Evolutionary conservation across 805 yeast species (phyloP), one percentile per base, ranked within the genome.

Genomic region (Tetrapisispora namnaoensis): DNA sequence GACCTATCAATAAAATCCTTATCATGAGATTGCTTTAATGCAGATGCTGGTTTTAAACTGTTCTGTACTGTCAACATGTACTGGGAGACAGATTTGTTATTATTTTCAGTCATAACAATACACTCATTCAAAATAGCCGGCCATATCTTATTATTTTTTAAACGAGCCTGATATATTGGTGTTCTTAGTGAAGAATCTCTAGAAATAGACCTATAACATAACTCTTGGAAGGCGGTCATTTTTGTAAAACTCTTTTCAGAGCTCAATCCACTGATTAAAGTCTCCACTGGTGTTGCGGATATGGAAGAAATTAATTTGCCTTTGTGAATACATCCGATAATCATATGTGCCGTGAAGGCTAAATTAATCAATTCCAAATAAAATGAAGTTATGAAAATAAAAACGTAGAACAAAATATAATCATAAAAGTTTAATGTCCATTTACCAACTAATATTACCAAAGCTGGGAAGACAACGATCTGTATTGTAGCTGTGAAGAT

Each of bases 181-280:
- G 62, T 54, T 61, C 90, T 72, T 48, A 76, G 68, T 44, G 76
- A 72, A 3, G 64, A 52, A 52, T 76, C 75, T 1, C 70, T 60
- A 2, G 79, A 65, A 1, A 79, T 75, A 8, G 89, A 69, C 42
- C 83, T 69, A 55, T 76, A 82, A 0, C 87, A 83, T 46, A 84
- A 68, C 59, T 85, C 93, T 65, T 85, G 93, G 66, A 79, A 83
- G 2, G 91, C 89, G 1, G 88, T 79, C 50, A 81, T 60, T 51
- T 81, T 75, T 1, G 77, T 76, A 48, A 77, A 70, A 13, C 69
- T 70, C 47, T 71, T 73, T 27, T 66, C 60, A 36, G 81, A 80
- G 44, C 74, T 73, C 51, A 85, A 70, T 0, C 91, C 91, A 6
- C 81, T 72, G 14, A 84, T 63, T 37, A 85, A 66, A 1, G 89